Conservation (phyloP, 2,329 filamentous ascomycete species). For the Colletotrichum melonis region DNA sequence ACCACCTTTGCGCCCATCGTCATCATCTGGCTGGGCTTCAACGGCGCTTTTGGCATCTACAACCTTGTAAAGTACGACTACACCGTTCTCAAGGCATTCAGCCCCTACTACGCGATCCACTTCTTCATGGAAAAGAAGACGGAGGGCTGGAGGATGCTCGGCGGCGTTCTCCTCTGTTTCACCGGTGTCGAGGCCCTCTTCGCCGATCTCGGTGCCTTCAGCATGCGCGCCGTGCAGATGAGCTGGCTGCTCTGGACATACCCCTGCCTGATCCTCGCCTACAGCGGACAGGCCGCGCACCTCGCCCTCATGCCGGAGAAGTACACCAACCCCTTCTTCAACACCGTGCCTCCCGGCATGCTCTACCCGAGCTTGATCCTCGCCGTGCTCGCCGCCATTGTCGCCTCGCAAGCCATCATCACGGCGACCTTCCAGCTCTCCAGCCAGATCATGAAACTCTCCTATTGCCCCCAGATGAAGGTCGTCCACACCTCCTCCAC, state of each 20-base stretch:
- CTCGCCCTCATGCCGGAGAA: constrained; percentile 67
- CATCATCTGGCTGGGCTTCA: constrained; percentile 74
- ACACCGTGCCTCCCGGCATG: constrained; percentile 73
- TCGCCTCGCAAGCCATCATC: constrained; percentile 83
- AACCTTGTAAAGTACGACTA: constrained; percentile 64
- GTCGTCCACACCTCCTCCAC: constrained; percentile 76
- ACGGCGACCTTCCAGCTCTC: constrained; percentile 78
- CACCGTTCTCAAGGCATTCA: constrained; percentile 67
- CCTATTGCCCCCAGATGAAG: constrained; percentile 82
- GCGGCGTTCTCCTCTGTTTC: constrained; percentile 80
- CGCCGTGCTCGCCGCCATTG: constrained; percentile 77
- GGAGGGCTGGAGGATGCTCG: constrained; percentile 72
- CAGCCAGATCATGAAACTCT: constrained; percentile 77
- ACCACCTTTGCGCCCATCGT: constrained; percentile 74
- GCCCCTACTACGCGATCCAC: constrained; percentile 68
- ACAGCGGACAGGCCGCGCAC: constrained; percentile 80
- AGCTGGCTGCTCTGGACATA: constrained; percentile 77
- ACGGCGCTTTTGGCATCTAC: constrained; percentile 72
- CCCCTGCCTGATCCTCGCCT: constrained; percentile 74
- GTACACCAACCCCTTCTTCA: constrained; percentile 80
- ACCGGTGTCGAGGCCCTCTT: constrained; percentile 85
- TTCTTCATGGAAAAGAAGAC: constrained; percentile 70
- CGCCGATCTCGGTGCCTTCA: constrained; percentile 82
- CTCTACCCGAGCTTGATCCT: constrained; percentile 76
- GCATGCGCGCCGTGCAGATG: constrained; percentile 75